Evolutionary conservation across 129 eudicot genomes (phyloP).

Genomic region (Lonicera japonica): DNA sequence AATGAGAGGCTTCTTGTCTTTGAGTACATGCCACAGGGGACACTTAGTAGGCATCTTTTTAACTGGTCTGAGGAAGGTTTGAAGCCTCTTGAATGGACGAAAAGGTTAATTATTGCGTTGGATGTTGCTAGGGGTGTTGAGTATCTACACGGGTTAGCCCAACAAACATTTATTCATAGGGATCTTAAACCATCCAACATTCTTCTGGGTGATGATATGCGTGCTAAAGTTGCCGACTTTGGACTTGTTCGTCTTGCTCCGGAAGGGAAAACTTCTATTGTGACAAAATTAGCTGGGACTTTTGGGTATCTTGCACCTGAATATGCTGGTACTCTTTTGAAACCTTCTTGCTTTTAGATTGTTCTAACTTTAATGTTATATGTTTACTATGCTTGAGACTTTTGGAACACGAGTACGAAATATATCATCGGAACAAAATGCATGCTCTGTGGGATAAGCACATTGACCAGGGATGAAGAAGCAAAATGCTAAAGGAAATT

Average conservation of each 20-base stretch:
- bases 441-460: too few relatives aligned
- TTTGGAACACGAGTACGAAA: too few relatives aligned
- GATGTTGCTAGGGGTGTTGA: constrained; percentile 98
- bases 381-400: too few relatives aligned
- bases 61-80: constrained; percentile 76
- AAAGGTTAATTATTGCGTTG: constrained; percentile 60
- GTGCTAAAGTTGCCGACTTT: constrained; percentile 91
- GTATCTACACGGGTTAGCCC: constrained; percentile 86
- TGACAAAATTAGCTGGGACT: constrained; percentile 83
- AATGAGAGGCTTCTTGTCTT: constrained; percentile 81
- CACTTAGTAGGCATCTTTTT: constrained; percentile 65
- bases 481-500: too few relatives aligned
- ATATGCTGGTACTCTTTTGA: constrained; percentile 61
- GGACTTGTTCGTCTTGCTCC: constrained; percentile 98
- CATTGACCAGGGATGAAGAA: too few relatives aligned
- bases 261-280: constrained; percentile 80
- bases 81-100: constrained; percentile 84
- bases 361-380: not conserved
- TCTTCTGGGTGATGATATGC: constrained; percentile 94
- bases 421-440: too few relatives aligned
- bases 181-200: constrained; percentile 93
- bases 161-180: constrained; percentile 88
- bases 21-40: constrained; percentile 98
- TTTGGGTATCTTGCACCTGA: constrained; percentile 98
- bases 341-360: not conserved